Evolutionary conservation across 441 rosid species (phyloP), one percentile per base, ranked within the genome.

Genomic region (Breynia disticha): DNA sequence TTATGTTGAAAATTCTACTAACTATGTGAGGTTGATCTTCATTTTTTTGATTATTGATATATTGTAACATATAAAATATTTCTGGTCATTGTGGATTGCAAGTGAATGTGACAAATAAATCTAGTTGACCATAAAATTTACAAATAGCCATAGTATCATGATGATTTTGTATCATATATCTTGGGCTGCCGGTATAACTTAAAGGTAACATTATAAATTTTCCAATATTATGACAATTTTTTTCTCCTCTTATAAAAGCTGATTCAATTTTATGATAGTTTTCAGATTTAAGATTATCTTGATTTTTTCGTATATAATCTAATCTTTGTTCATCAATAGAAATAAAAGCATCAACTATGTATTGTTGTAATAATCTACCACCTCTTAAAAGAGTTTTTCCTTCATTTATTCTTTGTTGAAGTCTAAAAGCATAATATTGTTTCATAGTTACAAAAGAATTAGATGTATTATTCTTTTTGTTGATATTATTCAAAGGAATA

Each of bases 331-430:
- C 55, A 7, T 61, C 51, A 14, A 67, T 18, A 0, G 16, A n/a
- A 2, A 44, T 11, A 1, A 15, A 61, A 0, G 51, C 59, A 56
- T 61, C 55, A 3, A 60, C 49, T 1, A 60, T 1, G 18, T 16
- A 55, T 4, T 60, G 50, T 21, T 66, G 71, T 15, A 55, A 45
- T 0, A 56, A 3, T 7, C 54, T 20, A 2, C 59, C 59, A 18
- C 18, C 17, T 5, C 12, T 15, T 3, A 55, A 7, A 7, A 55
- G 14, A 13, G 58, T 43, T 1, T 1, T 15, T 20, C 20, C 49
- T n/a, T 43, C 18, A 13, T 41, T 11, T 10, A 18, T 5, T 8
- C 9, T 7, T 14, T 42, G 8, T 19, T 55, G 58, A 0, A 55
- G 0, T 7, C 19, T 17, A n/a, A 8, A 43, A 14, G 37, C 17